Base-by-base conservation (phyloP, 352 stramenopile species). In the Globisporangium orthogonon region DNA sequence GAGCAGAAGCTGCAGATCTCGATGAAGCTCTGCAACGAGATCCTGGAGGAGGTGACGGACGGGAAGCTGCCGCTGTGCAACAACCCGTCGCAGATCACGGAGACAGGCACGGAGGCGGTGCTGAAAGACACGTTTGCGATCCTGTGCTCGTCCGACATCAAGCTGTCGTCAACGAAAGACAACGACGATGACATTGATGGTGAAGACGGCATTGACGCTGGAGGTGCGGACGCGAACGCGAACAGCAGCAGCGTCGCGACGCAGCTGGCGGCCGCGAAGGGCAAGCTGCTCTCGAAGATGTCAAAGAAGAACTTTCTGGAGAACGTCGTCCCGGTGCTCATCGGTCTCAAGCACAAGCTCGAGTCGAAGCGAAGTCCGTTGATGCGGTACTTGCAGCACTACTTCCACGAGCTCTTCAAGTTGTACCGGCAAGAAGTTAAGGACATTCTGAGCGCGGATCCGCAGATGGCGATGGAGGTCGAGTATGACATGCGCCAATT, bases 261-360 rank as follows among this genome's bases (percentile, higher is more conserved):
- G 14, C 78, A 90, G 51, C 66, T 97, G 9, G 87, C 87, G 39
- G 85, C 83, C 11, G 93, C 94, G 29, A 98, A 98, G 71, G 83
- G 86, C 11, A 94, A 91, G 53, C 65, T 99, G 29, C 72, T 98
- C 2, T 95, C 86, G 0, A 98, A 98, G 56, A 94, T 99, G 70
- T 98, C 91, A 40, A 89, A 95, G 63, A 98, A 98, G 70, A 98
- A 99, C 65, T 89, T 98, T 46, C 74, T 98, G 37, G 96, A 99
- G 69, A 98, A 98, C 50, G 78, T 99, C 2, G 84, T 99, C 10
- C 97, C 97, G 0, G 94, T 98, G 41, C 69, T 99, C 18, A 97
- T 97, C 54, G 95, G 90, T 17, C 78, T 99, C 35, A 98, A 98
- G 69, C 86, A 92, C 55, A 89, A 94, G 33, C 77, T 99, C 29